Conservation (phyloP, 1,139 yeast species). For the Suhomyces kunorum region DNA sequence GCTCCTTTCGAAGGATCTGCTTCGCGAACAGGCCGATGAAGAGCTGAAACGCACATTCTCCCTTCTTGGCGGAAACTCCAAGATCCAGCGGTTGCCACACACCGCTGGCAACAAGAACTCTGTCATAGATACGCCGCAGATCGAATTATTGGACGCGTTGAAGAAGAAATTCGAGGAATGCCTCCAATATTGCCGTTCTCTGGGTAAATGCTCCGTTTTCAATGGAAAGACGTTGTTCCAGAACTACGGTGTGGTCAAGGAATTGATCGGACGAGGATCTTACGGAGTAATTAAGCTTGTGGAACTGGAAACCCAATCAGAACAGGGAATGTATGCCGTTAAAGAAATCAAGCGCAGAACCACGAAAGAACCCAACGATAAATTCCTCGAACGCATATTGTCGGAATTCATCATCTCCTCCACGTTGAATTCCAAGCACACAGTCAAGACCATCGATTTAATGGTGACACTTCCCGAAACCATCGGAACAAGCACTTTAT, state of each 20-base stretch:
- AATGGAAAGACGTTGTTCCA: constrained; percentile 41
- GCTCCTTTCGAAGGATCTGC: constrained; percentile 17
- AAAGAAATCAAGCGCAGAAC: constrained; percentile 54
- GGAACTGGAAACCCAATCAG: constrained; percentile 51
- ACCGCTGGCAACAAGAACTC: constrained; percentile 36
- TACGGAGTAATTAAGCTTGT: constrained; percentile 78
- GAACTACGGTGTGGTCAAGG: constrained; percentile 79
- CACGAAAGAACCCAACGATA: constrained; percentile 49
- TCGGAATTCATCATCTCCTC: constrained; percentile 79
- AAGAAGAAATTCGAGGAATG: constrained; percentile 33
- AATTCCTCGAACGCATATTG: constrained; percentile 67
- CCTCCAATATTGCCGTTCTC: background rate
- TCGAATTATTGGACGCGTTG: constrained; percentile 50
- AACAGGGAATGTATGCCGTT: constrained; percentile 59
- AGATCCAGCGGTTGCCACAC: constrained; percentile 29
- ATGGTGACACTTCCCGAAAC: constrained; percentile 42
- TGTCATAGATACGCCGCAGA: constrained; percentile 58
- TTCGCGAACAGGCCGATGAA: constrained; percentile 32
- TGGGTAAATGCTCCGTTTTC: constrained; percentile 14
- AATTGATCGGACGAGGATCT: constrained; percentile 80
- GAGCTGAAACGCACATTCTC: constrained; percentile 38
- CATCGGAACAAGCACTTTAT: background rate
- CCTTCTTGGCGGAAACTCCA: constrained; percentile 26
- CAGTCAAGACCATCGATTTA: constrained; percentile 67
- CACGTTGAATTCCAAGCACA: constrained; percentile 66